Conservation (phyloP, 345 rosid species). For the Carallia pectinifolia region DNA sequence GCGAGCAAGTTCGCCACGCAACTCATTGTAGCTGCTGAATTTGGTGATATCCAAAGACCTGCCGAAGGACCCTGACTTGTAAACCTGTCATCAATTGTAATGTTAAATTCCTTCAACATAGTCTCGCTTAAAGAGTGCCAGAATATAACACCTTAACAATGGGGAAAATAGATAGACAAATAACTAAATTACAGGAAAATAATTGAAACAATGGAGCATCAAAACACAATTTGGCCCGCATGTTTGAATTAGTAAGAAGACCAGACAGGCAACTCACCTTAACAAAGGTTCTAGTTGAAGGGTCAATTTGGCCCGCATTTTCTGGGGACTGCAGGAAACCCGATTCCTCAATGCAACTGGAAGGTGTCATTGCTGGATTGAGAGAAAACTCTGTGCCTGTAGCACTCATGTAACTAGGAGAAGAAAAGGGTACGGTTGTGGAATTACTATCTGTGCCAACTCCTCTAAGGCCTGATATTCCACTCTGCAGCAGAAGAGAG, state of each 20-base stretch:
- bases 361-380: constrained; percentile 68
- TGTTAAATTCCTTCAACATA: not conserved
- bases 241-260: not conserved
- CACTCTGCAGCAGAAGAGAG: constrained; percentile 76
- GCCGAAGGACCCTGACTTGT: constrained; percentile 90
- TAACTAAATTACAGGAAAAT: not conserved
- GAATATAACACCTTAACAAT: not conserved
- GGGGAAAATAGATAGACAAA: not conserved
- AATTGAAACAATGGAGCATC: not conserved
- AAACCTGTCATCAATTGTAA: constrained; percentile 47
- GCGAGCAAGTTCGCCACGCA: constrained; percentile 84
- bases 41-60: constrained; percentile 84
- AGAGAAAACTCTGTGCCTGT: constrained; percentile 61
- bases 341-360: constrained; percentile 70
- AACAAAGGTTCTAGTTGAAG: constrained; percentile 72
- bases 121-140: no score
- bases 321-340: constrained; percentile 78
- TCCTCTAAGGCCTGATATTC: constrained; percentile 70
- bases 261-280: constrained; percentile 46
- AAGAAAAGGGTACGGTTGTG: constrained; percentile 51
- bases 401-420: constrained; percentile 51
- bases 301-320: constrained; percentile 57
- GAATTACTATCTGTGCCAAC: constrained; percentile 67
- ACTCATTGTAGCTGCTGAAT: constrained; percentile 94
- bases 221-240: no score